Evolutionary conservation across 257 asterid genomes (phyloP), one percentile per base, ranked within the genome.

Genomic region (Solanum gandarillasii): DNA sequence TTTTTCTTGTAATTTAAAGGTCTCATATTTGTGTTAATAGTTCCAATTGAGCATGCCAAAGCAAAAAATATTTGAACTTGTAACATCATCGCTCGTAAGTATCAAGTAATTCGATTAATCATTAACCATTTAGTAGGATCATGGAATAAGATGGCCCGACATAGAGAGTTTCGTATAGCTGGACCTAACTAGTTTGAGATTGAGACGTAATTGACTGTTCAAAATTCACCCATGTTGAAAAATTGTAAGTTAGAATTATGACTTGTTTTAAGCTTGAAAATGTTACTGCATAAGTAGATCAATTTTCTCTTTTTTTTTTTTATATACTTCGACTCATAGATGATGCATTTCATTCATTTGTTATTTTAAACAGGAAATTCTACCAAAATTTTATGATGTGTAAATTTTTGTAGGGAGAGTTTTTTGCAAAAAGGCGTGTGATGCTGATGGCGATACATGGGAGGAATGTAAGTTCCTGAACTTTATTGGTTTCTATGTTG

Each of bases 371-470:
- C 43, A 32, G 6, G 13, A 71, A 32, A 20, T 8, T 72, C 27
- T 32, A 72, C 27, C 27, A 32, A 31, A 31, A 7, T 8, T 7
- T 7, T 21, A 16, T 29, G 83, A 60, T n/a, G 52, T n/a, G 85
- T 68, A 88, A 76, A 87, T 90, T 88, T 85, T 85, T 91, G 89
- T 72, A 95, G 99, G 99, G 99, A 92, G 99, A 90, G 96, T 96
- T 74, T 96, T 93, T 83, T 96, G 99, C 95, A 95, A 96, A 86
- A 96, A 96, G 87, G 98, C 98, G 4, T 94, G 98, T 75, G 95
- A 95, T 90, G 92, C 95, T 88, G 98, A 95, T 92, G 98, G 96
- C 9, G 98, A 96, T 7, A 92, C 98, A 20, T 93, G 94, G 95
- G 96, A 94, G 43, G 98, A 94, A 75, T 96, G 98, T 94, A 93